Conservation (phyloP, 768 basidiomycete genomes). For the Phylloporus sp. region DNA sequence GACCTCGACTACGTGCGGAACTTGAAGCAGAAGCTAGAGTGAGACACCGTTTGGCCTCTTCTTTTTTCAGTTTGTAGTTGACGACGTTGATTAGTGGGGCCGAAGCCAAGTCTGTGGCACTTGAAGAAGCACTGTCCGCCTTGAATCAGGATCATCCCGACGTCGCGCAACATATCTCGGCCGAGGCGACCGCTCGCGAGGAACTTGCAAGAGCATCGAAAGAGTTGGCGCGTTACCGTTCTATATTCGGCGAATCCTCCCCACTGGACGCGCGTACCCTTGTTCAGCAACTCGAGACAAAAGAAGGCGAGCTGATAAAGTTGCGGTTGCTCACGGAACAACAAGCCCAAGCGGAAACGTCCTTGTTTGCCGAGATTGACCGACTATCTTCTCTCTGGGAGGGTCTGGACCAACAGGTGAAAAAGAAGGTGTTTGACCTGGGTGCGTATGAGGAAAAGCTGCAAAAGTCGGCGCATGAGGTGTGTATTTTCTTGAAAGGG, state of each 20-base stretch:
- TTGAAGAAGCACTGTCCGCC: slow-evolving; percentile 46
- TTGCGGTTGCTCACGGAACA: slow-evolving; percentile 62
- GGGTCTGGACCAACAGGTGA: slow-evolving; percentile 69
- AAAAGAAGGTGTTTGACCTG: slow-evolving; percentile 84
- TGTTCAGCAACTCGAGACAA: slow-evolving; percentile 50
- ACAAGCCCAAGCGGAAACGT: slow-evolving; percentile 61
- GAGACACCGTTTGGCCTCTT: slow-evolving; percentile 20
- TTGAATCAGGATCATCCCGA: slow-evolving; percentile 52
- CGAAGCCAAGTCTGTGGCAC: slow-evolving; percentile 43
- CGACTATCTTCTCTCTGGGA: slow-evolving; percentile 87
- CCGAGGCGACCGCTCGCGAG: slow-evolving; percentile 47
- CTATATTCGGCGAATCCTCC: slow-evolving; percentile 55
- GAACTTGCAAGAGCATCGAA: slow-evolving; percentile 42
- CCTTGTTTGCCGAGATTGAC: slow-evolving; percentile 81
- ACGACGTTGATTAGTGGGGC: slow-evolving; percentile 41
- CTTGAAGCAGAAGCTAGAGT: slow-evolving; percentile 55
- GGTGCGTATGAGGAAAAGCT: slow-evolving; percentile 67
- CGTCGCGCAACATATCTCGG: slow-evolving; percentile 41
- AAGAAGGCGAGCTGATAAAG: slow-evolving; percentile 62
- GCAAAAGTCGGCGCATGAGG: slow-evolving; percentile 61
- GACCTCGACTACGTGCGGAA: slow-evolving; percentile 47
- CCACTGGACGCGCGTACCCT: slow-evolving; percentile 49
- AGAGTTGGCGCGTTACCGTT: slow-evolving; percentile 57
- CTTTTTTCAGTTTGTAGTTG: background rate
- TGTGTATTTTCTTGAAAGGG: slow-evolving; percentile 32